Conservation (phyloP, 257 asterid species). For the Solanum habrochaites region DNA sequence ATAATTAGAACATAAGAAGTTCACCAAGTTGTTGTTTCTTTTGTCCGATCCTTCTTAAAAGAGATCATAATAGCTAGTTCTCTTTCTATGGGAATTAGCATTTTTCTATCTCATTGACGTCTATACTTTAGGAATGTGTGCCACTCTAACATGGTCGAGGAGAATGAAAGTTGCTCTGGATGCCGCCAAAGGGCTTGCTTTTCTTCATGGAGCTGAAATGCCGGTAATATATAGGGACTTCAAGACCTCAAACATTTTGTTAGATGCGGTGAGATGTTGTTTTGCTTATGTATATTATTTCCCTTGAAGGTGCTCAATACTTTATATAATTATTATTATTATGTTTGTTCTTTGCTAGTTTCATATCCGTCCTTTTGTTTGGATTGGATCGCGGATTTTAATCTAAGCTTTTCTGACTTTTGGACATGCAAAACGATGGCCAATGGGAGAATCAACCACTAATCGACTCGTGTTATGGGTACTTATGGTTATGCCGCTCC, state of each 20-base stretch:
- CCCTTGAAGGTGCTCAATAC: neutral
- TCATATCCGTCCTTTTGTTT: neutral
- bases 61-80: too few species aligned
- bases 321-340: neutral
- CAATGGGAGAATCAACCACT: conserved; percentile 98
- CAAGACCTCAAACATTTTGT: conserved; percentile 78
- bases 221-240: conserved; percentile 91
- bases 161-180: conserved; percentile 84
- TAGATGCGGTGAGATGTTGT: conserved; percentile 58
- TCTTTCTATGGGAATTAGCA: neutral
- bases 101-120: too few species aligned
- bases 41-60: too few species aligned
- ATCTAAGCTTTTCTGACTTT: conserved; percentile 86
- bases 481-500: conserved; percentile 98
- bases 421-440: conserved; percentile 97
- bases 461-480: conserved; percentile 94
- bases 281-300: neutral
- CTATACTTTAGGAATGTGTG: too few species aligned
- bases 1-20: neutral
- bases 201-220: conserved; percentile 83
- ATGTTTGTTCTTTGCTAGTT: neutral
- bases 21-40: too few species aligned
- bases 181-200: conserved; percentile 94
- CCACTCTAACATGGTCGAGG: conserved; percentile 58
- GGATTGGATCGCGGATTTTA: conserved; percentile 43